Conservation (phyloP, 2,329 filamentous ascomycete species). For the Zarea fungicola region DNA sequence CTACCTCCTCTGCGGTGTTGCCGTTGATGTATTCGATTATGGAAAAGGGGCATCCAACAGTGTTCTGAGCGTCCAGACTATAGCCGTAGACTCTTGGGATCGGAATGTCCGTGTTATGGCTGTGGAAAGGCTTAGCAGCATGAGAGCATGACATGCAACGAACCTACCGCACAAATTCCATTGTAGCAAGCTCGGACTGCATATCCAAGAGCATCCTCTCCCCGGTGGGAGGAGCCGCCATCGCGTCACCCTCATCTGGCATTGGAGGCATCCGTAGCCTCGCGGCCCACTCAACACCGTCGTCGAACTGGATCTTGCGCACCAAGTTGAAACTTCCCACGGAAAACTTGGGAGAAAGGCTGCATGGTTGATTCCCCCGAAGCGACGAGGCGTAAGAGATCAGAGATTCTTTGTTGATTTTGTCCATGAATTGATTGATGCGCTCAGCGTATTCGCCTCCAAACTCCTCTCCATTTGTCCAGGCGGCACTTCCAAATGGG, state of each 20-base stretch:
- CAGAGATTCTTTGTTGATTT: background rate
- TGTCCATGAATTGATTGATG: background rate
- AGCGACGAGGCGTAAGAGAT: slow-evolving; percentile 3
- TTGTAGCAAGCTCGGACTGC: slow-evolving; percentile 7
- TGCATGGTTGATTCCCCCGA: background rate
- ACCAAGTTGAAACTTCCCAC: slow-evolving; percentile 1
- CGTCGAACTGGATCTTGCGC: slow-evolving; percentile 3
- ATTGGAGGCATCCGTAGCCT: slow-evolving; percentile 4
- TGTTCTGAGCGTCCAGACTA: background rate
- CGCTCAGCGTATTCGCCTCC: slow-evolving; percentile 1
- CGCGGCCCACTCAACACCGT: background rate
- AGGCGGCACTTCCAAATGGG: background rate
- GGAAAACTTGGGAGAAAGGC: slow-evolving; percentile 1
- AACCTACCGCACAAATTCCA: slow-evolving; percentile 4
- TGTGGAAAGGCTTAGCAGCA: background rate
- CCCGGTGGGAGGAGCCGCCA: background rate
- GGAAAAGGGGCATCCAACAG: slow-evolving; percentile 1
- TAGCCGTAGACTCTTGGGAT: slow-evolving; percentile 3
- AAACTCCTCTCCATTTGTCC: background rate
- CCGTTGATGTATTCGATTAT: slow-evolving; percentile 4
- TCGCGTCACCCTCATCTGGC: background rate
- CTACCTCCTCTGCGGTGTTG: slow-evolving; percentile 4
- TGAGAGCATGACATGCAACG: background rate
- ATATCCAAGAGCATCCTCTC: background rate
- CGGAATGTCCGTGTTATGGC: slow-evolving; percentile 4